phyloP scores from a whole-genome alignment of 108 stramenopile species.

The Nitzschia inconspicua region DNA sequence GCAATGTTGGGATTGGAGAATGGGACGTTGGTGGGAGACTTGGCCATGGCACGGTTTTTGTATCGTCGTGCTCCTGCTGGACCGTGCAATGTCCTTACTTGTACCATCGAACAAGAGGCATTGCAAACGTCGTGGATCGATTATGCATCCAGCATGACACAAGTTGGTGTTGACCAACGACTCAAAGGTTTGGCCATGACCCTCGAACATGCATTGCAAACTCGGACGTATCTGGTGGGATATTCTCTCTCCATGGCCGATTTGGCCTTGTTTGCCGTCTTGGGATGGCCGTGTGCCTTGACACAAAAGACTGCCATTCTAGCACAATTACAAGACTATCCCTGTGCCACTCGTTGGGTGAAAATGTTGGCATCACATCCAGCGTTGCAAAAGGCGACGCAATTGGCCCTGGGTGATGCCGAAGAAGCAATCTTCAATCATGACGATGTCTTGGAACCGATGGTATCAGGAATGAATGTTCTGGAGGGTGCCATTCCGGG shows the following conservation, averaged over 20 bases:
- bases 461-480: conserved; percentile 70
- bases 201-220: conserved; percentile 61
- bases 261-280: conserved; percentile 70
- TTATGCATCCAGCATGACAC: conserved; percentile 63
- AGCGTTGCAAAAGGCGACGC: conserved; percentile 70
- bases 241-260: conserved; percentile 82
- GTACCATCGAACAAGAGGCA: conserved; percentile 23
- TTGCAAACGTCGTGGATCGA: conserved; percentile 93
- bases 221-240: conserved; percentile 71
- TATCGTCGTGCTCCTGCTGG: conserved; percentile 8
- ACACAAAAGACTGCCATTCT: conserved; percentile 29
- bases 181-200: conserved; percentile 60
- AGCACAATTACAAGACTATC: conserved; percentile 17
- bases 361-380: conserved; percentile 65
- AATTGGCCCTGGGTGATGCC: conserved; percentile 63
- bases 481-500: conserved; percentile 91
- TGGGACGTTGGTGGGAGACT: conserved; percentile 57
- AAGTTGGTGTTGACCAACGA: conserved; percentile 42
- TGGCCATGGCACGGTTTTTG: conserved; percentile 72
- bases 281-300: conserved; percentile 67
- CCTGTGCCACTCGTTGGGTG: conserved; percentile 65
- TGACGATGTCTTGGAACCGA: conserved; percentile 44
- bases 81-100: conserved; percentile 1
- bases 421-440: conserved; percentile 35
- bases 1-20: conserved; percentile 45